Conservation (phyloP, 352 stramenopile genomes). For the Pythium coloratum region DNA sequence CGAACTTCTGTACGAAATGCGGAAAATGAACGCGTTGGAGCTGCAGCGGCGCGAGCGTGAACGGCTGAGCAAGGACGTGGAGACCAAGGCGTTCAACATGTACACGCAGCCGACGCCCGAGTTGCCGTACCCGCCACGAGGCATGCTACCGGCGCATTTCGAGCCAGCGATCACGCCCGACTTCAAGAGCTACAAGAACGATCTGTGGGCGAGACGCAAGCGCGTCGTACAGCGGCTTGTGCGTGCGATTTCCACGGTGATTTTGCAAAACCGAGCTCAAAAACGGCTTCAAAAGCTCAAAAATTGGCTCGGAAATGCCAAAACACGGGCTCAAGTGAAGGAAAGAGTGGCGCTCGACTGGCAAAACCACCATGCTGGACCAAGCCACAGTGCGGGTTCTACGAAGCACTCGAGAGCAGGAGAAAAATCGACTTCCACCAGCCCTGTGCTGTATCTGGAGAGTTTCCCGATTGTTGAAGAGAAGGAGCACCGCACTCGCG, state of each 20-base stretch:
- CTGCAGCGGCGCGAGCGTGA: slow-evolving; percentile 41
- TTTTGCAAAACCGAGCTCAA: slow-evolving; percentile 68
- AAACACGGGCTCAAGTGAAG: slow-evolving; percentile 50
- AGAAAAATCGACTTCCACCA: background rate
- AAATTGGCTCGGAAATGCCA: slow-evolving; percentile 46
- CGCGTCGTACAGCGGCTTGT: slow-evolving; percentile 69
- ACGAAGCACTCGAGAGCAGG: background rate
- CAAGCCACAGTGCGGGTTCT: background rate
- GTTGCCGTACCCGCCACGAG: slow-evolving; percentile 32
- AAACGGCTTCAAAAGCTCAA: slow-evolving; percentile 55
- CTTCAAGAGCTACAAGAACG: slow-evolving; percentile 89
- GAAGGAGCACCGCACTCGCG: slow-evolving; percentile 40
- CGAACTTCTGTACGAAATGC: slow-evolving; percentile 46
- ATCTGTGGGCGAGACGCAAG: slow-evolving; percentile 77
- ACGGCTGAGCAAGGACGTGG: slow-evolving; percentile 40
- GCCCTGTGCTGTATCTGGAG: slow-evolving; percentile 31
- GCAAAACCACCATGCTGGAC: slow-evolving; percentile 25
- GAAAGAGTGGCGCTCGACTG: slow-evolving; percentile 65
- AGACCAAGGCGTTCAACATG: slow-evolving; percentile 36
- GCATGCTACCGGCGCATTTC: slow-evolving; percentile 47
- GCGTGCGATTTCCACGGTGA: slow-evolving; percentile 66
- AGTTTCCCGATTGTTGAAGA: slow-evolving; percentile 69
- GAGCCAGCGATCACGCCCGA: slow-evolving; percentile 39
- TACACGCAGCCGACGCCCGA: slow-evolving; percentile 30
- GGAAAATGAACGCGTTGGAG: slow-evolving; percentile 36